phyloP scores from a whole-genome alignment of 1,139 yeast species.

The Debaryomycetaceae sp. region DNA sequence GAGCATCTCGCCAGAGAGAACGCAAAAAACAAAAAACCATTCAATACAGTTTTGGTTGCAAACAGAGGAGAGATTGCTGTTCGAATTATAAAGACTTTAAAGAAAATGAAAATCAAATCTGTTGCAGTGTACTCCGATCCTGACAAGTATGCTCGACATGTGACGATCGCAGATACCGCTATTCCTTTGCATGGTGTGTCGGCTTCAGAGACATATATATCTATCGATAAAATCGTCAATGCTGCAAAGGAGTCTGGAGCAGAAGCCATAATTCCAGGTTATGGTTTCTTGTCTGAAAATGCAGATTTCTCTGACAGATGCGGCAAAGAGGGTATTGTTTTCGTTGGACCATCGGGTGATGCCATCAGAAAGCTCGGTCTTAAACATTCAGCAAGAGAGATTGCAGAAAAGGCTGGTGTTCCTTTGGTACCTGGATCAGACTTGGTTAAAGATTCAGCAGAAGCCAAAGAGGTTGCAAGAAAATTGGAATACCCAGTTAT shows the following conservation, averaged over 20 bases:
- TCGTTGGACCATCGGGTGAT: conserved; percentile 94
- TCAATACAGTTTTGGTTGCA: conserved; percentile 84
- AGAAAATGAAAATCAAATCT: conserved; percentile 70
- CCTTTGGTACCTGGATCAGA: conserved; percentile 97
- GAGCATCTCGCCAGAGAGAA: conserved; percentile 27
- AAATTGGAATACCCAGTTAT: conserved; percentile 83
- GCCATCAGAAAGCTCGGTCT: conserved; percentile 88
- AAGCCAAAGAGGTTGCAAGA: conserved; percentile 76
- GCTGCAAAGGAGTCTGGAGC: conserved; percentile 85
- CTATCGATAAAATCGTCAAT: conserved; percentile 74
- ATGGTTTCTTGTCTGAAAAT: conserved; percentile 93
- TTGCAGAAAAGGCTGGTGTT: conserved; percentile 83
- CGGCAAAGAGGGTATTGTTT: conserved; percentile 74
- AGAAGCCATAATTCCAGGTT: conserved; percentile 95
- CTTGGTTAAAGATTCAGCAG: conserved; percentile 63
- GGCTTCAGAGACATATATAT: conserved; percentile 87
- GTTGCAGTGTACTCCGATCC: conserved; percentile 90
- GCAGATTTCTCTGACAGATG: conserved; percentile 94
- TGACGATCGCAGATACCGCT: conserved; percentile 73
- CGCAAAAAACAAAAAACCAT: conserved; percentile 49
- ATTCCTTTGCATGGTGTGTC: conserved; percentile 75
- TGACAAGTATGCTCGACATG: conserved; percentile 87
- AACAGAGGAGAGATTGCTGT: conserved; percentile 98
- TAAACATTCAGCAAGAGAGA: conserved; percentile 93
- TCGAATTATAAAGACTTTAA: conserved; percentile 82